phyloP scores from a whole-genome alignment of 106 monocot species.

The Iris macrosiphon region DNA sequence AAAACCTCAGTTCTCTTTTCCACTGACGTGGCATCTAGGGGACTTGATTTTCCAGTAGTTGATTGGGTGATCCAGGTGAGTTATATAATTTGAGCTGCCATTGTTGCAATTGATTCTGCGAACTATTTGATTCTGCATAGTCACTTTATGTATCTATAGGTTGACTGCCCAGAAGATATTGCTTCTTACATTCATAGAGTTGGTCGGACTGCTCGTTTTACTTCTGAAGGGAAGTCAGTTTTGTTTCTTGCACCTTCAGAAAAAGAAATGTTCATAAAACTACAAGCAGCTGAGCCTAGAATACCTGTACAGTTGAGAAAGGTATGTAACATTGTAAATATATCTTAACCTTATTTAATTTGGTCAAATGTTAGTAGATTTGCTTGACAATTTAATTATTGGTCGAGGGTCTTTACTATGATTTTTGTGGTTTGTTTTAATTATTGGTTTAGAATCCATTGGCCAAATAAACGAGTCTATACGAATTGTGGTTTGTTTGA shows the following conservation, averaged over 20 bases:
- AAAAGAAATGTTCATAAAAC: slow-evolving; percentile 67
- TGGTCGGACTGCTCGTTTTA: slow-evolving; percentile 94
- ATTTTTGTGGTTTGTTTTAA: too few relatives aligned
- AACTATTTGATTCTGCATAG: neutral
- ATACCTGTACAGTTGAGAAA: slow-evolving; percentile 80
- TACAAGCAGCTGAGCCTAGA: slow-evolving; percentile 64
- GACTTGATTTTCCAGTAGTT: slow-evolving; percentile 84
- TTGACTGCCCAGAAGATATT: slow-evolving; percentile 95
- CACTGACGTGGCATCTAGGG: slow-evolving; percentile 88
- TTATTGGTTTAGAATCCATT: too few relatives aligned
- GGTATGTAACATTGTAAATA: slow-evolving; percentile 40
- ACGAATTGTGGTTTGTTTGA: too few relatives aligned
- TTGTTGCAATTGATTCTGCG: neutral
- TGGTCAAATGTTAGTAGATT: neutral
- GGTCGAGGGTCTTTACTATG: neutral
- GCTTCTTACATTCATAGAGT: slow-evolving; percentile 87
- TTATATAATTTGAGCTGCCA: too few relatives aligned
- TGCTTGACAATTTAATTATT: neutral
- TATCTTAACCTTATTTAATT: neutral
- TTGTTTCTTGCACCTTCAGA: slow-evolving; percentile 81
- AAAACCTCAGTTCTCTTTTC: slow-evolving; percentile 74
- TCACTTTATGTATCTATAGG: slow-evolving; percentile 26
- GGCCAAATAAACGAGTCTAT: too few relatives aligned
- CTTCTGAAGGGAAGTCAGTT: slow-evolving; percentile 70
- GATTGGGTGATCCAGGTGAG: slow-evolving; percentile 97